Percentiles rank a stretch among this genome's conserved stretches.
Conservation (phyloP, 2,329 filamentous ascomycete genomes). For the Rosellinia necatrix region DNA sequence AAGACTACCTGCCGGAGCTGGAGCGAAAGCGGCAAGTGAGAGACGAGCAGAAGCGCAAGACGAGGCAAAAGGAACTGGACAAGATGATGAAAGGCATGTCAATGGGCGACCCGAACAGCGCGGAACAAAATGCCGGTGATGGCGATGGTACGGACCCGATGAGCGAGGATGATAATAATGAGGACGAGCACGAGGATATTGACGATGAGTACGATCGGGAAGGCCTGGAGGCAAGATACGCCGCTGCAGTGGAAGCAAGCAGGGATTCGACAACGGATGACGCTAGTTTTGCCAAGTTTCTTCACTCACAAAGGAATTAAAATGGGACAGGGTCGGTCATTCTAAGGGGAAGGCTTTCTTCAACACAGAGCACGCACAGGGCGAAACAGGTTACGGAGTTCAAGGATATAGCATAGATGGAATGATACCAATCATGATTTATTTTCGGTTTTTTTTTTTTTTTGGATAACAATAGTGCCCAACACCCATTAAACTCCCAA, state of each 20-base stretch:
- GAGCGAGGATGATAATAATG: conserved; percentile 56
- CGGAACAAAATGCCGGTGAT: conserved; percentile 38
- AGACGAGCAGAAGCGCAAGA: conserved; percentile 72
- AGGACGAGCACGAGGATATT: conserved; percentile 62
- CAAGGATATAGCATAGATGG: conserved; percentile 24
- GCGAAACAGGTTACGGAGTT: conserved; percentile 12
- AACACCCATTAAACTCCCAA: conserved; percentile 27
- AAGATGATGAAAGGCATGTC: conserved; percentile 95
- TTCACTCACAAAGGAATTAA: conserved; percentile 51
- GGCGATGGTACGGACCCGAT: conserved; percentile 55
- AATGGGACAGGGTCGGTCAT: background rate
- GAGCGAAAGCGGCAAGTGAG: conserved; percentile 77
- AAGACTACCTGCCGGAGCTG: conserved; percentile 90
- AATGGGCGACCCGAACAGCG: conserved; percentile 42
- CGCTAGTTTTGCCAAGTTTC: conserved; percentile 66
- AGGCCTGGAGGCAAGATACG: conserved; percentile 75
- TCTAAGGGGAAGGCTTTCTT: background rate
- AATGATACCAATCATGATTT: conserved; percentile 37
- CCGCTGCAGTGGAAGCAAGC: conserved; percentile 70
- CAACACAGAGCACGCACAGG: background rate
- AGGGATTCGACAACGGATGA: conserved; percentile 56
- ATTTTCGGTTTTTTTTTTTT: conserved; percentile 12
- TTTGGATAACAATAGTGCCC: conserved; percentile 5
- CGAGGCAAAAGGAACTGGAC: conserved; percentile 80
- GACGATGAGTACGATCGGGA: conserved; percentile 66